phyloP scores from a whole-genome alignment of 495 filamentous ascomycete genomes.

The Hypomontagnella submonticulosa region DNA sequence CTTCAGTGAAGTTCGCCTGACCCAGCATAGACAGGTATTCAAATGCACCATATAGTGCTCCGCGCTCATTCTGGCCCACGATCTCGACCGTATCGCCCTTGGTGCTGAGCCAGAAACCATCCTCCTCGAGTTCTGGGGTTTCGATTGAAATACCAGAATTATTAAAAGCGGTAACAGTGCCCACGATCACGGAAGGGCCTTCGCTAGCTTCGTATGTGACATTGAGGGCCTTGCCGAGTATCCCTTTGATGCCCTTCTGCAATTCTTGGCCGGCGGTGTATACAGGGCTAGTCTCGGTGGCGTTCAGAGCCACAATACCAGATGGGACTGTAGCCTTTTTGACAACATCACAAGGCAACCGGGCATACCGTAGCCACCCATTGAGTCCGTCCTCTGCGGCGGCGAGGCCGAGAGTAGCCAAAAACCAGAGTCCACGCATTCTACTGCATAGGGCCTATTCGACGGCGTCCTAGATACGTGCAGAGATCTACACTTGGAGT shows the following conservation, averaged over 20 bases:
- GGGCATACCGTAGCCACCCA: constrained; percentile 74
- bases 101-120: constrained; percentile 71
- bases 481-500: constrained; percentile 6
- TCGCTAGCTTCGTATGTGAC: constrained; percentile 46
- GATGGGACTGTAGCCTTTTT: constrained; percentile 56
- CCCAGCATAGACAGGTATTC: constrained; percentile 73
- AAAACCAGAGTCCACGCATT: constrained; percentile 49
- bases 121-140: constrained; percentile 62
- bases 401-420: constrained; percentile 49
- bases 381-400: constrained; percentile 68
- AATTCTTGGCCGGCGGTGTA: constrained; percentile 69
- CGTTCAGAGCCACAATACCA: constrained; percentile 66
- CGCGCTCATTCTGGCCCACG: constrained; percentile 73
- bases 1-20: constrained; percentile 68
- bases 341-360: constrained; percentile 55
- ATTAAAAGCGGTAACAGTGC: constrained; percentile 65
- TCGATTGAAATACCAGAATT: constrained; percentile 48
- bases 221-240: constrained; percentile 60
- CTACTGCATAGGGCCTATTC: constrained; percentile 11
- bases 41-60: constrained; percentile 75
- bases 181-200: constrained; percentile 62
- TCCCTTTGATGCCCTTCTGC: constrained; percentile 64
- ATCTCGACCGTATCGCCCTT: constrained; percentile 63
- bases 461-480: constrained; percentile 8
- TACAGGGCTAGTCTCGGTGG: constrained; percentile 63